Base-by-base conservation (phyloP, 2,329 filamentous ascomycete species). In the Xylariaceae sp. region DNA sequence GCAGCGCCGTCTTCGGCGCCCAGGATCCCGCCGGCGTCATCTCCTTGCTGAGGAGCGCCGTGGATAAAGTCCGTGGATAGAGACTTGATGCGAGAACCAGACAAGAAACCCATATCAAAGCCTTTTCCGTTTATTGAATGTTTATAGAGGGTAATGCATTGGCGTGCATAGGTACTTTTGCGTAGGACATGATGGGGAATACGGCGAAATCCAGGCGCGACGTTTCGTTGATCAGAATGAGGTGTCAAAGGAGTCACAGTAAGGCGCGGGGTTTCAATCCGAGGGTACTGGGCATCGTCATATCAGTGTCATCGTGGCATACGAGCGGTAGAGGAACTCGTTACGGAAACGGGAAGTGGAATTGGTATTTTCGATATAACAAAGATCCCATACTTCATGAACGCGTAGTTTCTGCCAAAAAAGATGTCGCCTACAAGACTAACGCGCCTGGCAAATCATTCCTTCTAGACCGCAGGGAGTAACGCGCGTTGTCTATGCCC, bases 1-100 rank as follows among this genome's bases (percentile, higher is more conserved):
- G 94, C 29, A 96, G 89, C 66, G 94, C 94, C 39, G 91, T 99
- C 7, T 99, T 97, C 72, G 91, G 92, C 34, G 92, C 94, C 16
- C 80, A 90, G 67, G 89, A 96, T 67, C 94, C 94, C 0, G 81
- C 81, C 5, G 87, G 94, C 62, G 91, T 96, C 21, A 96, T 99
- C 68, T 74, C 79, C n/a, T 77, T 88, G 71, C 74, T 99, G 67
- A 81, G 91, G 61, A 83, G 87, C 55, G 82, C 89, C 2, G 92
- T 99, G 3, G 83, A 96, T 50, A 81, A 26, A 26, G 26, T 26
- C 26, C 26, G 26, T 26, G 26, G 26, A 26, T 26, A 26, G 26
- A 8, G n/a, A 8, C 71, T n/a, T 56, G 26, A 49, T 21, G 29
- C 1, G 32, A 30, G 32, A 26, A 8, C 15, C 2, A 7, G 32